Percentiles rank a stretch among this genome's conserved stretches.
These are phyloP conservation scores for Phytophthora sansomeana DNA, from an alignment of 352 stramenopile genomes.

Conservation along the genomic window DNA sequence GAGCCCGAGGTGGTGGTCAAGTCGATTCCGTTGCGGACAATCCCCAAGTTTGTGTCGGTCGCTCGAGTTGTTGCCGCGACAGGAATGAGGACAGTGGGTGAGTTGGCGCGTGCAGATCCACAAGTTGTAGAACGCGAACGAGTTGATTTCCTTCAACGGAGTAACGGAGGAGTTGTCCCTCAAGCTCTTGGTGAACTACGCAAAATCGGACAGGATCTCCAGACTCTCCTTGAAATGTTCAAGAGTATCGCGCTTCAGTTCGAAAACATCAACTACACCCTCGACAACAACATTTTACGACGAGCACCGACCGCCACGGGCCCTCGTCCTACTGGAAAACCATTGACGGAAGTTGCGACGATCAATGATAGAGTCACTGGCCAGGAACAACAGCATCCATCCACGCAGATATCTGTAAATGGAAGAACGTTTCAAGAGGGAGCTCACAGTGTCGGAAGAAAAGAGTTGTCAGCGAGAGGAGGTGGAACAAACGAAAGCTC, in stretches of 20 bases:
- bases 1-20: conserved; percentile 79
- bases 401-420: neutral
- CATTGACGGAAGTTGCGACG: neutral
- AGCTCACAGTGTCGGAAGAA: neutral
- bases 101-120: conserved; percentile 66
- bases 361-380: neutral
- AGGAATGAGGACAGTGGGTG: conserved; percentile 68
- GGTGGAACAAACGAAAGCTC: neutral
- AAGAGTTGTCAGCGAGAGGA: neutral
- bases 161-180: conserved; percentile 18
- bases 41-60: conserved; percentile 69
- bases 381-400: neutral
- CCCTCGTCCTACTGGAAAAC: conserved; percentile 1
- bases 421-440: neutral
- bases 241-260: conserved; percentile 67
- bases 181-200: conserved; percentile 33
- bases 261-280: conserved; percentile 48
- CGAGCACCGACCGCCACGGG: conserved; percentile 13
- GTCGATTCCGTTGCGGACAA: conserved; percentile 73
- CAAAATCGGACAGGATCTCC: conserved; percentile 69
- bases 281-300: conserved; percentile 48
- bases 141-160: conserved; percentile 57
- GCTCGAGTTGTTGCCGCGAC: conserved; percentile 58
- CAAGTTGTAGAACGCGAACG: conserved; percentile 62
- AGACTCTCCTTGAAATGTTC: conserved; percentile 70